A percentile compares a stretch with the other conserved stretches of the same genome.
Conservation (phyloP, 1,139 yeast genomes). For the Suhomyces atakaporum region DNA sequence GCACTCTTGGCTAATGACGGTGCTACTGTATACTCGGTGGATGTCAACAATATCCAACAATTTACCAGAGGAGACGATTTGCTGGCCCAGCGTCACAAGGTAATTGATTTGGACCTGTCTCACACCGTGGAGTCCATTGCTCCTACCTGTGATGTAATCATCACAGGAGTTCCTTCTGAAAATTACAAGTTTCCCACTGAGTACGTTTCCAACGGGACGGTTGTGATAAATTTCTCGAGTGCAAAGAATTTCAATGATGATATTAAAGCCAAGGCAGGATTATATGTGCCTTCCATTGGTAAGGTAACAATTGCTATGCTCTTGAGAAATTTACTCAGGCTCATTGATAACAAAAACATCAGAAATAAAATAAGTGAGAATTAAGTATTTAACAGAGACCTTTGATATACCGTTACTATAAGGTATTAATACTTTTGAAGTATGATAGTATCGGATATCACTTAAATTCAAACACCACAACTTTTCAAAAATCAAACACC, state of each 20-base stretch:
- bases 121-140: conserved; percentile 61
- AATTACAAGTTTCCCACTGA: conserved; percentile 83
- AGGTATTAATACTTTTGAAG: too few species aligned
- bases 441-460: too few species aligned
- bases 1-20: conserved; percentile 96
- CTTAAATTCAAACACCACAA: too few species aligned
- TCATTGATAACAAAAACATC: conserved; percentile 62
- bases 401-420: background rate
- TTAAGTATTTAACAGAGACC: background rate
- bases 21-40: conserved; percentile 92
- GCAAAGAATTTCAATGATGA: conserved; percentile 80
- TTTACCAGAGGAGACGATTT: conserved; percentile 94
- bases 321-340: conserved; percentile 78
- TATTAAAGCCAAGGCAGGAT: conserved; percentile 80
- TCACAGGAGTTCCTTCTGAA: conserved; percentile 92
- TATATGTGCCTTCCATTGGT: conserved; percentile 94
- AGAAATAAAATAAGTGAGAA: conserved; percentile 17
- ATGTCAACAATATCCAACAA: conserved; percentile 81
- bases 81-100: conserved; percentile 79
- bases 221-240: conserved; percentile 86
- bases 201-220: conserved; percentile 80
- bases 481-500: too few species aligned
- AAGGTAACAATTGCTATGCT: conserved; percentile 96
- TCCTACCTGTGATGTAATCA: conserved; percentile 79
- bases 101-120: conserved; percentile 61